Evolutionary conservation across 805 yeast genomes (phyloP), one percentile per base, ranked within the genome.

Genomic region (Debaryomyces maramus): DNA sequence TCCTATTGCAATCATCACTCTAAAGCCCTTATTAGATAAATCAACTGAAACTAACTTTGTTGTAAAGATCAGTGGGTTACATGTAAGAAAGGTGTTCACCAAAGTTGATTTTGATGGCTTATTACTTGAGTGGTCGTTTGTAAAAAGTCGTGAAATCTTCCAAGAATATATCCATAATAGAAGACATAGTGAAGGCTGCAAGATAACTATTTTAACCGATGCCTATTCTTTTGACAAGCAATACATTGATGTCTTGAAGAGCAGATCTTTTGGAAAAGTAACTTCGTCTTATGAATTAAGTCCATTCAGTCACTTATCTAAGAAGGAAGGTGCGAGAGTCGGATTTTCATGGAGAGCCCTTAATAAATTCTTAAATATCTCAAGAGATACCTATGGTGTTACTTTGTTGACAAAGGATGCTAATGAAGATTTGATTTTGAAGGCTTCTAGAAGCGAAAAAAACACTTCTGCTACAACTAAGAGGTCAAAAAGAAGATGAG

Each of bases 51-150:
- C 67, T 11, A 60, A 69, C 19, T 71, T 75, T 46, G 70, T 70
- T 15, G 76, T 83, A 43, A 72, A 67, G 23, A 78, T 83, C 34
- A 68, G 81, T 5, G 77, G 81, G 5, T 53, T 78, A 14, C 85
- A 85, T 42, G 77, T 83, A 33, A 77, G 89, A 61, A 77, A 78
- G 53, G 89, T 84, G 1, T 85, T 85, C 56, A 59, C 75, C 17
- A 73, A 71, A 44, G 78, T 83, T 7, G 88, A 85, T 17, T 74
- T 86, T 37, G 70, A 83, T 13, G 71, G 72, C 31, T 85, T 85
- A 49, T 65, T 86, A 42, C 47, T 85, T 19, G 80, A 74, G 31
- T 81, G 85, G 84, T 75, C 82, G 5, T 63, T 73, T 45, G 47
- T 62, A 15, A 73, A 81, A 54, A 66, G 80, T 11, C 63, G 68